Evolutionary conservation across 2,329 filamentous ascomycete species (phyloP), one percentile per base, ranked within the genome.

Genomic region (Cladosporium phlei): DNA sequence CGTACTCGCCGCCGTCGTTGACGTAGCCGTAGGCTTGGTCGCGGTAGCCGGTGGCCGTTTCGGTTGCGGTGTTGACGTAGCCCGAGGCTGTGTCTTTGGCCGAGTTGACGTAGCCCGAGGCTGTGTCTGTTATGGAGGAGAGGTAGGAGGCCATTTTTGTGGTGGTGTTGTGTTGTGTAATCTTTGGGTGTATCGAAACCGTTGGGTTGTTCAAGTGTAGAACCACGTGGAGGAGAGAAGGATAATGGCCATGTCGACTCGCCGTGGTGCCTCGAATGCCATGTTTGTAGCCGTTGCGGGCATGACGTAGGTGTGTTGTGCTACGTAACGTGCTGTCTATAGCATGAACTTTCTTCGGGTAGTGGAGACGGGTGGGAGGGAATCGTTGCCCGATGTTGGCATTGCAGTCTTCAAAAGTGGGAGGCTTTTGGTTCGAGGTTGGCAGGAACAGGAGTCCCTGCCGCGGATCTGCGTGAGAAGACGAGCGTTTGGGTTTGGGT

Each of bases 1-100:
- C 50, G 24, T 49, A 52, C 22, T 52, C 47, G 47, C 50, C 50
- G 22, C 47, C 50, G 37, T 49, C 47, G 28, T 52, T 49, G 2
- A 52, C 50, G 14, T 52, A 49, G 5, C 50, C 50, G 32, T 49
- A 52, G 1, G 50, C 50, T 29, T 48, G 48, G 32, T 52, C 50
- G n/a, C 46, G 32, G 30, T 42, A 46, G 16, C 50, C 50, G 1
- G 29, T 47, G 7, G 38, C 50, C 4, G 24, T 28, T 1, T 52
- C 11, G 0, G 28, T 37, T 7, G 40, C 49, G 3, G 40, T 34
- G 16, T 40, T 29, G 17, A n/a, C 27, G 22, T 52, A 52, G 21
- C 47, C 49, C 11, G 35, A 38, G 6, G 43, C 49, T 12, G 47
- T 49, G 14, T 44, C 32, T 17, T 42, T 35, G 10, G 50, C 50